Evolutionary conservation across 1,139 yeast species (phyloP).

Genomic region (Yamadazyma dushanensis): DNA sequence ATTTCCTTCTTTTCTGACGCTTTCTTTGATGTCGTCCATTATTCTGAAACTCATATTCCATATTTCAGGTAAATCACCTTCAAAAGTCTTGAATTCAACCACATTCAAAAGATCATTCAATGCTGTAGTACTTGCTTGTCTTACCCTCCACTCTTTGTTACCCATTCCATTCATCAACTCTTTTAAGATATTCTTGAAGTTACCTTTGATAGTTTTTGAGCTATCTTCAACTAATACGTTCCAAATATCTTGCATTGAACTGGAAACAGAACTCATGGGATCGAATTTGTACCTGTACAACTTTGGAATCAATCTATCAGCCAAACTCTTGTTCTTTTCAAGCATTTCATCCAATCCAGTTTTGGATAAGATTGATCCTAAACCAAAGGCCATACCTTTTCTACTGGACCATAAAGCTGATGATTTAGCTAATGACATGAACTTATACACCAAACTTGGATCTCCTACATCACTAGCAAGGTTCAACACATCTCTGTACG

Average conservation of each 20-base stretch:
- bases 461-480: slow-evolving; percentile 95
- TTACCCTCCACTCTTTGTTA: slow-evolving; percentile 86
- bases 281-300: slow-evolving; percentile 83
- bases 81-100: slow-evolving; percentile 54
- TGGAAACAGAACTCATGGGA: slow-evolving; percentile 73
- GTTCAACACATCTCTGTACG: slow-evolving; percentile 80
- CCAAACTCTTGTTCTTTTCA: slow-evolving; percentile 50
- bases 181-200: slow-evolving; percentile 58
- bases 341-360: slow-evolving; percentile 69
- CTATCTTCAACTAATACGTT: slow-evolving; percentile 65
- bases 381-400: slow-evolving; percentile 91
- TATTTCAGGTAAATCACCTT: slow-evolving; percentile 57
- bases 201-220: slow-evolving; percentile 49
- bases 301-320: slow-evolving; percentile 72
- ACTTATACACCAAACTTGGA: slow-evolving; percentile 89
- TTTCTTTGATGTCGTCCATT: slow-evolving; percentile 92
- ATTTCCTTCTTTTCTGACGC: slow-evolving; percentile 82
- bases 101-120: slow-evolving; percentile 69
- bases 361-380: slow-evolving; percentile 81
- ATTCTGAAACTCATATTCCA: slow-evolving; percentile 90
- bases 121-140: slow-evolving; percentile 86
- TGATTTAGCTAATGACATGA: slow-evolving; percentile 88
- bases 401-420: slow-evolving; percentile 91
- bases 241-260: slow-evolving; percentile 91
- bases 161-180: slow-evolving; percentile 75